Evolutionary conservation across 169 alveolate species (phyloP).

Genomic region (Plasmodium yoelii): DNA sequence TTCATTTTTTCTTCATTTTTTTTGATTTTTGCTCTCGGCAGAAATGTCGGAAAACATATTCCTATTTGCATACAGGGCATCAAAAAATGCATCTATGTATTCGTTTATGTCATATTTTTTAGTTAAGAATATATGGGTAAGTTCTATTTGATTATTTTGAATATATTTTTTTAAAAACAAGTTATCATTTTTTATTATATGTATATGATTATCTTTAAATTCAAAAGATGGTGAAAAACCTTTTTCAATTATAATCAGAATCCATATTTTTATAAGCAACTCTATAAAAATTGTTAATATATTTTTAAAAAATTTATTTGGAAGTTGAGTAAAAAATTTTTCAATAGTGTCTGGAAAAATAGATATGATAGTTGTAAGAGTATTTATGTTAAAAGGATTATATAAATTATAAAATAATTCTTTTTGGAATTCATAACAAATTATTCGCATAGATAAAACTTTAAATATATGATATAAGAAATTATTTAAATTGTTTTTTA

Average conservation of each 20-base stretch:
- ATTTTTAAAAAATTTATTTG: slow-evolving; percentile 25
- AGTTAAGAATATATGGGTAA: slow-evolving; percentile 30
- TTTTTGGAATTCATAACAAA: slow-evolving; percentile 69
- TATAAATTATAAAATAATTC: slow-evolving; percentile 66
- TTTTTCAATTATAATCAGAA: slow-evolving; percentile 36
- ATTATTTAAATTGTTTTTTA: slow-evolving; percentile 64
- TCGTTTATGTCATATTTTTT: slow-evolving; percentile 56
- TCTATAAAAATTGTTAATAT: slow-evolving; percentile 62
- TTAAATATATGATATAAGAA: slow-evolving; percentile 50
- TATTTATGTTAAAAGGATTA: slow-evolving; percentile 30
- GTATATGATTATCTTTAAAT: slow-evolving; percentile 35
- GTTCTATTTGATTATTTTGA: slow-evolving; percentile 17
- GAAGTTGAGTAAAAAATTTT: slow-evolving; percentile 45
- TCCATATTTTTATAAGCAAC: slow-evolving; percentile 73
- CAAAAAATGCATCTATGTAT: slow-evolving; percentile 59
- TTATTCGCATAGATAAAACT: slow-evolving; percentile 58
- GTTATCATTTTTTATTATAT: slow-evolving; percentile 51
- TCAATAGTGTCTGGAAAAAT: slow-evolving; percentile 69
- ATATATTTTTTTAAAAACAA: slow-evolving; percentile 24
- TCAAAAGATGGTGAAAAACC: slow-evolving; percentile 33
- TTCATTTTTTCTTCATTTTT: no score
- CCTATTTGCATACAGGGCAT: slow-evolving; percentile 25
- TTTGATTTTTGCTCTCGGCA: slow-evolving; percentile 20
- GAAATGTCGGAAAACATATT: slow-evolving; percentile 26
- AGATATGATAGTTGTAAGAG: slow-evolving; percentile 4